These are phyloP conservation scores for Fagopyrum tataricum DNA, from an alignment of 148 eudicot species.

Conservation along the genomic window DNA sequence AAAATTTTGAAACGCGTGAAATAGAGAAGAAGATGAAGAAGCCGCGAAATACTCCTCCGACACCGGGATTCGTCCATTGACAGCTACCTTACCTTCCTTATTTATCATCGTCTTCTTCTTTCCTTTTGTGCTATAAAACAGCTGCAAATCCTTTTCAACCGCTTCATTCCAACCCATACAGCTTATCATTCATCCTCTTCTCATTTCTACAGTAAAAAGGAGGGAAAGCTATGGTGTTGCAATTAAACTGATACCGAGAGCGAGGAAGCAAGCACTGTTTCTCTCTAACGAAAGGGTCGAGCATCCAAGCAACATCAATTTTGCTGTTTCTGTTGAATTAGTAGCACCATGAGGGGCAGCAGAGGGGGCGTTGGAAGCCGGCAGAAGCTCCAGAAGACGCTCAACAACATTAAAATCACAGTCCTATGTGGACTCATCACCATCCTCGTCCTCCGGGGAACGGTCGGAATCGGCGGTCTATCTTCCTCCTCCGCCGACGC, in stretches of 20 bases:
- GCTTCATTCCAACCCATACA: neutral
- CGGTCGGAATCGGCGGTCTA: conserved; percentile 59
- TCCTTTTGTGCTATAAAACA: neutral
- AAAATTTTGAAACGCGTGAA: neutral
- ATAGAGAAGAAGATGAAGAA: neutral
- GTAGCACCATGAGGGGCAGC: neutral
- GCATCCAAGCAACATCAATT: neutral
- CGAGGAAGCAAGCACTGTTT: neutral
- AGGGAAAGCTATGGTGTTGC: neutral
- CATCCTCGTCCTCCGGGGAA: conserved; percentile 83
- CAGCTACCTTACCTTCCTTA: neutral
- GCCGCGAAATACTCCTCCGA: conserved; percentile 7
- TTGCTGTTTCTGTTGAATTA: neutral
- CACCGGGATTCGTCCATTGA: neutral
- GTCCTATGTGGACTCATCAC: conserved; percentile 78
- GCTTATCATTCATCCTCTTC: neutral
- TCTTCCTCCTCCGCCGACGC: conserved; percentile 45
- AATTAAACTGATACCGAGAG: neutral
- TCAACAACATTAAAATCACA: conserved; percentile 75
- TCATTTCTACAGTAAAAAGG: neutral
- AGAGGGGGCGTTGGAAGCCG: neutral
- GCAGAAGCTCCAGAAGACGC: conserved; percentile 33
- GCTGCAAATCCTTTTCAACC: neutral
- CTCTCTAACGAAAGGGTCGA: neutral
- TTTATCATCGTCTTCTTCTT: neutral